Percentiles rank a stretch among this genome's conserved stretches.
Evolutionary conservation across 1,284 basidiomycete species (phyloP).

Genomic region (Irpex sp.): DNA sequence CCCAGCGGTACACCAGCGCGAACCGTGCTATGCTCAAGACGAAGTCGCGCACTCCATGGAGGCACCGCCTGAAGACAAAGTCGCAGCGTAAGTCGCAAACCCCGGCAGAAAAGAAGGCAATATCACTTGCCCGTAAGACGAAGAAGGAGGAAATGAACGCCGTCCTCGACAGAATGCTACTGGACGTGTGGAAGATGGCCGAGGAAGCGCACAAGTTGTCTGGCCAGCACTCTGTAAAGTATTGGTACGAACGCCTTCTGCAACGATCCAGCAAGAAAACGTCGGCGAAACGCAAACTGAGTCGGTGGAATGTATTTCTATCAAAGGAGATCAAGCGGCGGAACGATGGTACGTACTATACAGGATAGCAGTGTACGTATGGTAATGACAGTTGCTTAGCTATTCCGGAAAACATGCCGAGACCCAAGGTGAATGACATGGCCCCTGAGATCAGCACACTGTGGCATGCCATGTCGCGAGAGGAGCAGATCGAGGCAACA

Average conservation of each 20-base stretch:
- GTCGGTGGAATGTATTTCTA: conserved; percentile 13
- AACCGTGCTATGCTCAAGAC: not conserved
- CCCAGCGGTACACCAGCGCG: not conserved
- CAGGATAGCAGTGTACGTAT: too few species aligned
- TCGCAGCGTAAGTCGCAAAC: not conserved
- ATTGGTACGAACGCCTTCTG: conserved; percentile 3
- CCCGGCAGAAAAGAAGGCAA: not conserved
- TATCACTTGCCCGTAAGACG: not conserved
- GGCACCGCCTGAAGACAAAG: not conserved
- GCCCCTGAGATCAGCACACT: not conserved
- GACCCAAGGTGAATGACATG: conserved; percentile 1
- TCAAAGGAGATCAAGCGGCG: conserved; percentile 3
- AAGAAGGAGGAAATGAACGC: not conserved
- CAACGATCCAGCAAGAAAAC: not conserved
- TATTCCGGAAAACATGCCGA: not conserved
- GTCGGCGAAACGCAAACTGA: conserved; percentile 5
- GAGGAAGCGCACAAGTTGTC: not conserved
- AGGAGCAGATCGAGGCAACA: conserved; percentile 3
- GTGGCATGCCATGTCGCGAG: conserved; percentile 9
- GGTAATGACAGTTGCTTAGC: too few species aligned
- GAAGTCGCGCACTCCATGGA: not conserved
- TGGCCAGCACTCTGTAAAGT: not conserved
- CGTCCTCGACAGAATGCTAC: not conserved
- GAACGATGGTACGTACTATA: conserved; percentile 5
- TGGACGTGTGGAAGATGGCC: not conserved